Conservation (phyloP, 2,329 filamentous ascomycete genomes). For the Metarhizium album region DNA sequence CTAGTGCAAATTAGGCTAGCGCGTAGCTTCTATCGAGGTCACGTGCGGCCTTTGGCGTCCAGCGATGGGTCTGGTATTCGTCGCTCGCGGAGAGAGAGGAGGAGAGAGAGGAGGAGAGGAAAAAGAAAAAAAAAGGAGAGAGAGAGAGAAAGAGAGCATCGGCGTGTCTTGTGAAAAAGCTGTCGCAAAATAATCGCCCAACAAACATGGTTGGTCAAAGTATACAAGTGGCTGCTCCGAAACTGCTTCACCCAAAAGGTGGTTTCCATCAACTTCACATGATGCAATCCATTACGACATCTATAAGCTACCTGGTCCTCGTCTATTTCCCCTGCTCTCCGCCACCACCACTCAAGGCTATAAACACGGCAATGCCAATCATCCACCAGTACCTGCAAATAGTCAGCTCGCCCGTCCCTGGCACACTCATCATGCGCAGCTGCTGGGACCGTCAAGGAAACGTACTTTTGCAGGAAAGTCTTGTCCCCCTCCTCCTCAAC, state of each 20-base stretch:
- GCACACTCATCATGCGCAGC: not conserved
- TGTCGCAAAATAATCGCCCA: too few species aligned
- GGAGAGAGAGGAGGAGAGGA: too few species aligned
- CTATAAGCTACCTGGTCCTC: not conserved
- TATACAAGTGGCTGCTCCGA: too few species aligned
- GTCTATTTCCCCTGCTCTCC: conserved; percentile 33
- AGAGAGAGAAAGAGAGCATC: too few species aligned
- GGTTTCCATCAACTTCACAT: conserved; percentile 1
- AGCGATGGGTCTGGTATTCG: not conserved
- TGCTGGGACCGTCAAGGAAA: conserved; percentile 8
- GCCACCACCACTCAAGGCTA: conserved; percentile 42
- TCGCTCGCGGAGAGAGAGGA: too few species aligned
- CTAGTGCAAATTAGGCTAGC: conserved; percentile 17
- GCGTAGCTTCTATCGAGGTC: conserved; percentile 4
- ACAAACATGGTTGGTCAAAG: too few species aligned
- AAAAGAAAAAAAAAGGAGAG: too few species aligned
- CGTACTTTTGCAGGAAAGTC: conserved; percentile 56
- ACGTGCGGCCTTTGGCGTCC: conserved; percentile 9
- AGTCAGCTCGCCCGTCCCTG: conserved; percentile 22
- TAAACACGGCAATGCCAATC: conserved; percentile 39
- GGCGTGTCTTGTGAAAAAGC: too few species aligned
- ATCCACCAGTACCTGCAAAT: conserved; percentile 55
- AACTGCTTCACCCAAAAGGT: too few species aligned
- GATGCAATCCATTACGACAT: not conserved
- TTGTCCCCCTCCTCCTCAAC: conserved; percentile 47